Base-by-base conservation (phyloP, 2,329 filamentous ascomycete species). In the Fusarium equiseti region DNA sequence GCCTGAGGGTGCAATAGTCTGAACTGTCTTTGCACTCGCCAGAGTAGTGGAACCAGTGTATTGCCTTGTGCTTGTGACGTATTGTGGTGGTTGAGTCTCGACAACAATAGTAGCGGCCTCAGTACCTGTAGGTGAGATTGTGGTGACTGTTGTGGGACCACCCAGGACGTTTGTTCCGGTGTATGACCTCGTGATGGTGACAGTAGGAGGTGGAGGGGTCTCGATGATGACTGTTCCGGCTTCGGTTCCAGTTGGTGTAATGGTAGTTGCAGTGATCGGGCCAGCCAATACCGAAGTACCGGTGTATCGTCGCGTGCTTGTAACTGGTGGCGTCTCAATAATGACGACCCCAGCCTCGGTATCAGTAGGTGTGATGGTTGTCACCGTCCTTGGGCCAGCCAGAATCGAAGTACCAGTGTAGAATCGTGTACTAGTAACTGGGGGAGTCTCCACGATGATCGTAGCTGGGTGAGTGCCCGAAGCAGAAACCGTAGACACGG, bases 211-310 rank as follows among this genome's bases (percentile, higher is more conserved):
- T 4, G 29, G 18, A 1, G 38, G 50, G 1, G 62, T 64, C 6
- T 49, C 59, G 3, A 65, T 20, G 1, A 65, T 32, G 6, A 65
- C 12, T 2, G 27, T 58, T 20, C 31, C 52, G 3, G 42, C 40
- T 8, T 59, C 60, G 2, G 52, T 52, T 8, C 60, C 62, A 1
- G 60, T 59, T 1, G 62, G 62, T 1, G 42, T 32, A 15, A 51
- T 22, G 0, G 62, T 65, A 1, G 62, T 65, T 2, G 29, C 35
- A 2, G 62, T 45, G 3, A 31, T 31, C 2, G 62, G 51, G 4
- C 51, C 62, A 2, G 46, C 38, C 15, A 65, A 16, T 12, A 26
- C n/a, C 1, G 51, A 58, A 3, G 62, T 65, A 9, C 62, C 62
- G 7, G 38, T 50, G 5, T 65, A 65, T 5, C 48, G 40, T 3